A percentile compares a stretch with the other conserved stretches of the same genome.
Evolutionary conservation across 2,329 filamentous ascomycete genomes (phyloP).

Genomic region (Fusarium sp.): DNA sequence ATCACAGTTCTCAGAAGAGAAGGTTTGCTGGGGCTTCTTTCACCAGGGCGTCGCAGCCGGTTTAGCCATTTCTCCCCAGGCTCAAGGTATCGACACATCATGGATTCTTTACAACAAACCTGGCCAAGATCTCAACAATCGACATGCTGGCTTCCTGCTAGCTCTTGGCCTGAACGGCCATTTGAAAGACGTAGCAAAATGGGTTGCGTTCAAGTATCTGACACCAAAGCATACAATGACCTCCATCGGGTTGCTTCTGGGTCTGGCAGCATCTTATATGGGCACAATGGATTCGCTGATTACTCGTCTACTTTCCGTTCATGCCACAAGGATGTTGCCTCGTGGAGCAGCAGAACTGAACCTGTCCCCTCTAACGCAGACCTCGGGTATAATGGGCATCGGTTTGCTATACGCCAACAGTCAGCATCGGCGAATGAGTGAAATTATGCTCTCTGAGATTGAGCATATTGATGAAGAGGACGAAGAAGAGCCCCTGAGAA

Average conservation of each 20-base stretch:
- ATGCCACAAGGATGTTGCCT: constrained; percentile 94
- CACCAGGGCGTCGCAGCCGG: constrained; percentile 96
- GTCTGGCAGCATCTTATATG: constrained; percentile 91
- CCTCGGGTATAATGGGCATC: constrained; percentile 96
- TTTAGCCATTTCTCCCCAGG: constrained; percentile 87
- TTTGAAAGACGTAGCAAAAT: constrained; percentile 93
- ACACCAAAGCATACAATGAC: constrained; percentile 99
- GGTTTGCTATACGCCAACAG: constrained; percentile 94
- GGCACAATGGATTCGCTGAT: constrained; percentile 98
- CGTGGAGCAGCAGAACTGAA: constrained; percentile 94
- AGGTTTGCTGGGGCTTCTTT: constrained; percentile 98
- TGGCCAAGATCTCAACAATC: constrained; percentile 84
- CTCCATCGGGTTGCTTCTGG: constrained; percentile 92
- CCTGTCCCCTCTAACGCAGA: constrained; percentile 91
- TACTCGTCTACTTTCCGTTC: constrained; percentile 91
- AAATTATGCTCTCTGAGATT: constrained; percentile 98
- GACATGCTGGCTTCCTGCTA: constrained; percentile 94
- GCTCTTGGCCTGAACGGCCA: constrained; percentile 95
- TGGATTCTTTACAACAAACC: constrained; percentile 99
- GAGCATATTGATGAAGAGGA: constrained; percentile 84
- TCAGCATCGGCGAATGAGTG: constrained; percentile 97
- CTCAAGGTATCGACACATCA: constrained; percentile 95
- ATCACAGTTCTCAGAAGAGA: constrained; percentile 88
- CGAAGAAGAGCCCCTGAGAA: constrained; percentile 86
- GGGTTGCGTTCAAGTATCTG: constrained; percentile 99